These are phyloP conservation scores for Mangifera indica DNA, from an alignment of 345 rosid species.

Conservation along the genomic window DNA sequence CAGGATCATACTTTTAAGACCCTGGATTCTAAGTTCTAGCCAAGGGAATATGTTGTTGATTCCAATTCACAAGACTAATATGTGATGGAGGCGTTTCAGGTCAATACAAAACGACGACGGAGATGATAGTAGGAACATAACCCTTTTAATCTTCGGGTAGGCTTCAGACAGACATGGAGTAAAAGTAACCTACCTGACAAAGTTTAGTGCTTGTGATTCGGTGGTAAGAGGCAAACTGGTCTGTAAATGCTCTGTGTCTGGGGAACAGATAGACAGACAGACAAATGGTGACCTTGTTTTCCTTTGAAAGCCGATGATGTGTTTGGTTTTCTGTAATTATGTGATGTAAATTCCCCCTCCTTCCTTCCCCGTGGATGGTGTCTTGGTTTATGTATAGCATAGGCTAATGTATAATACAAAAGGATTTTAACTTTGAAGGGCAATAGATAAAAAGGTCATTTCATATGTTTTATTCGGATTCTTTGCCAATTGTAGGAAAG, in stretches of 20 bases:
- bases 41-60: not conserved
- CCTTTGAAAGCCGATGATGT: slow-evolving; percentile 25
- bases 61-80: not conserved
- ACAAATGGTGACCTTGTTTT: slow-evolving; percentile 19
- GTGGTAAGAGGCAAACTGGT: slow-evolving; percentile 25
- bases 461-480: not conserved
- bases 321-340: slow-evolving; percentile 31
- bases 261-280: slow-evolving; percentile 18
- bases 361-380: not conserved
- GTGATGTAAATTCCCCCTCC: slow-evolving; percentile 12
- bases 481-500: no score
- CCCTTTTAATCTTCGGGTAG: slow-evolving; percentile 21
- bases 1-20: not conserved
- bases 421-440: slow-evolving; percentile 23
- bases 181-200: slow-evolving; percentile 13
- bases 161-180: slow-evolving; percentile 19
- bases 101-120: slow-evolving; percentile 66
- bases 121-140: slow-evolving; percentile 29
- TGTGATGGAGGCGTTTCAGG: slow-evolving; percentile 39
- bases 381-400: slow-evolving; percentile 23
- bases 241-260: slow-evolving; percentile 22
- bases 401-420: slow-evolving; percentile 35
- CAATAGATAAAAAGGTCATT: slow-evolving; percentile 18
- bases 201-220: slow-evolving; percentile 24
- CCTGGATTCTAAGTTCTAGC: not conserved